These are phyloP conservation scores for Gossypium armourianum DNA, from an alignment of 441 rosid species.

Conservation along the genomic window DNA sequence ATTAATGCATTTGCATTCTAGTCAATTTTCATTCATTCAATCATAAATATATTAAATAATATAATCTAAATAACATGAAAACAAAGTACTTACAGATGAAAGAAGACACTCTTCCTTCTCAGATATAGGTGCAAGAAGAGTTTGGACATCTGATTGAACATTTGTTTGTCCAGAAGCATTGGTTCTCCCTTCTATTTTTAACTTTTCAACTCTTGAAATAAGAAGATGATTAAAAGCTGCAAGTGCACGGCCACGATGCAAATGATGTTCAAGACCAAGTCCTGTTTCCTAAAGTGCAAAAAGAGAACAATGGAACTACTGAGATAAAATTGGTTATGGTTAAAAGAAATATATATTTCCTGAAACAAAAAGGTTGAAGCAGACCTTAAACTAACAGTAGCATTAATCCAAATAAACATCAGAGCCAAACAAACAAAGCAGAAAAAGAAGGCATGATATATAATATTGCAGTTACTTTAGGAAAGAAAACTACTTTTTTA, in stretches of 20 bases:
- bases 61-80: slow-evolving; percentile 15
- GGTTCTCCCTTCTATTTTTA: slow-evolving; percentile 54
- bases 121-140: slow-evolving; percentile 66
- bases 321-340: background rate
- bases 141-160: slow-evolving; percentile 78
- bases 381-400: background rate
- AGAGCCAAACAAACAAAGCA: background rate
- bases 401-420: background rate
- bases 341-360: slow-evolving; percentile 1
- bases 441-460: background rate
- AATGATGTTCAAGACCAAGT: slow-evolving; percentile 79
- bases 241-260: slow-evolving; percentile 94
- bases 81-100: slow-evolving; percentile 60
- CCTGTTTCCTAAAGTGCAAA: slow-evolving; percentile 59
- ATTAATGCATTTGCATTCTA: background rate
- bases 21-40: slow-evolving; percentile 13
- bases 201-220: slow-evolving; percentile 54
- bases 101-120: slow-evolving; percentile 63
- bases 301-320: background rate
- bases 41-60: slow-evolving; percentile 14
- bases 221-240: slow-evolving; percentile 88
- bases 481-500: background rate
- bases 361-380: slow-evolving; percentile 4
- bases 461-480: background rate
- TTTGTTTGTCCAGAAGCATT: slow-evolving; percentile 52